Percentiles rank a stretch among this genome's conserved stretches.
Conservation (phyloP, 495 filamentous ascomycete species). For the Neurospora hispaniola region DNA sequence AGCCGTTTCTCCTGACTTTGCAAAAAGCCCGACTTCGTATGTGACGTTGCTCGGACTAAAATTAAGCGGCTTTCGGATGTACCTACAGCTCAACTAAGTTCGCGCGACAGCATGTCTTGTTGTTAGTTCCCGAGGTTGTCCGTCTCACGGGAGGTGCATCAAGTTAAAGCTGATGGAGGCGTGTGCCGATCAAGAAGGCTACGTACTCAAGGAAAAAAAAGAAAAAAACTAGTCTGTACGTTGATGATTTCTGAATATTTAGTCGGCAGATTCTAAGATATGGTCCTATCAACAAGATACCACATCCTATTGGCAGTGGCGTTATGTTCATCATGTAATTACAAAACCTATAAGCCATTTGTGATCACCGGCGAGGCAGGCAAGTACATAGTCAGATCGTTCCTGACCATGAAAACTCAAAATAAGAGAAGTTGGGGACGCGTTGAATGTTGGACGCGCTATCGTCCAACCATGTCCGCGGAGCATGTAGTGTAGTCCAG, state of each 20-base stretch:
- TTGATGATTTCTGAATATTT: not conserved
- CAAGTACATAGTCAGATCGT: not conserved
- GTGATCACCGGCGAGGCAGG: not conserved
- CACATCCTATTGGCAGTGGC: not conserved
- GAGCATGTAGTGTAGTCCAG: not conserved
- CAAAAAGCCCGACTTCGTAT: slow-evolving; percentile 4
- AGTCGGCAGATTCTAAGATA: not conserved
- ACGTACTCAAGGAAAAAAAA: too few relatives aligned
- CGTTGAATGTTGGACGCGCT: not conserved
- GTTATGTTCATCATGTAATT: not conserved
- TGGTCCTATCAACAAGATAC: not conserved
- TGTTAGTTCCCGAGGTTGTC: not conserved
- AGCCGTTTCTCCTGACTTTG: slow-evolving; percentile 1
- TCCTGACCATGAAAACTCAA: not conserved
- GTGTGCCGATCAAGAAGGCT: slow-evolving; percentile 11
- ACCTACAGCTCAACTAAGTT: slow-evolving; percentile 12
- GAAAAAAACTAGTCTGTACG: not conserved
- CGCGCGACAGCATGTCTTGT: slow-evolving; percentile 1
- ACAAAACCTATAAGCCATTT: slow-evolving; percentile 3
- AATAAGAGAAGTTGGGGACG: not conserved
- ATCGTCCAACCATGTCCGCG: not conserved
- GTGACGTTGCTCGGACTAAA: slow-evolving; percentile 25
- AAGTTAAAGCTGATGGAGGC: not conserved
- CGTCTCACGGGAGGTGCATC: not conserved
- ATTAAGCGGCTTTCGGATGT: slow-evolving; percentile 9